A percentile compares a stretch with the other conserved stretches of the same genome.
Conservation (phyloP, 192 early-diverging fungal species). For the Backusella sp. region DNA sequence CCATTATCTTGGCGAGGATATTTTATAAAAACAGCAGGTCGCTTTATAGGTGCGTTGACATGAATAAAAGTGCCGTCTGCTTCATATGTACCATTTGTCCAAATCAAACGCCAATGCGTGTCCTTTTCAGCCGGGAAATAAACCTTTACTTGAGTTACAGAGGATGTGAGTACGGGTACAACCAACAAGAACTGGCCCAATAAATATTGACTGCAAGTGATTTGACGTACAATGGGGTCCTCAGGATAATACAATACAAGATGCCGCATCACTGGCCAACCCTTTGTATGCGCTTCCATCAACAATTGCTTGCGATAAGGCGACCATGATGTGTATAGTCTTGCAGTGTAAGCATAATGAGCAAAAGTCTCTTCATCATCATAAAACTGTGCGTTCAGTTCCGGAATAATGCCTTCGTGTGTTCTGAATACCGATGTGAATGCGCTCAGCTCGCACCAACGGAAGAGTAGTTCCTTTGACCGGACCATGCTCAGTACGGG, state of each 20-base stretch:
- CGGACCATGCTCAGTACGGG: slow-evolving; percentile 28
- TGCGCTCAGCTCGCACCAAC: slow-evolving; percentile 42
- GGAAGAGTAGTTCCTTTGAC: slow-evolving; percentile 28
- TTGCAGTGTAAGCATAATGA: slow-evolving; percentile 29
- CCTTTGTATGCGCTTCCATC: slow-evolving; percentile 28
- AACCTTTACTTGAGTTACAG: slow-evolving; percentile 29
- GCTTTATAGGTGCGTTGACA: slow-evolving; percentile 32
- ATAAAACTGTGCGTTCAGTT: slow-evolving; percentile 40
- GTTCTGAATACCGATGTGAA: slow-evolving; percentile 37
- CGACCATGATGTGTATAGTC: slow-evolving; percentile 25
- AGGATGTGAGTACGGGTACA: slow-evolving; percentile 27
- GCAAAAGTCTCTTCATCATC: slow-evolving; percentile 27
- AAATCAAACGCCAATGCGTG: slow-evolving; percentile 31
- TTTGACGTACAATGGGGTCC: slow-evolving; percentile 21
- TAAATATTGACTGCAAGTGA: slow-evolving; percentile 40
- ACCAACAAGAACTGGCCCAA: slow-evolving; percentile 34
- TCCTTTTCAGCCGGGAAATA: slow-evolving; percentile 32
- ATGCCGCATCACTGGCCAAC: slow-evolving; percentile 36
- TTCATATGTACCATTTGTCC: slow-evolving; percentile 27
- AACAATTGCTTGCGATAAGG: slow-evolving; percentile 30
- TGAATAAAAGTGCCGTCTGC: slow-evolving; percentile 19
- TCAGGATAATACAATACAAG: slow-evolving; percentile 35
- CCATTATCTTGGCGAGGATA: slow-evolving; percentile 32
- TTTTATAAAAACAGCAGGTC: slow-evolving; percentile 36
- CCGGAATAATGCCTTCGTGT: slow-evolving; percentile 29